Base-by-base conservation (phyloP, 352 stramenopile genomes). In the Plasmopara halstedii region DNA sequence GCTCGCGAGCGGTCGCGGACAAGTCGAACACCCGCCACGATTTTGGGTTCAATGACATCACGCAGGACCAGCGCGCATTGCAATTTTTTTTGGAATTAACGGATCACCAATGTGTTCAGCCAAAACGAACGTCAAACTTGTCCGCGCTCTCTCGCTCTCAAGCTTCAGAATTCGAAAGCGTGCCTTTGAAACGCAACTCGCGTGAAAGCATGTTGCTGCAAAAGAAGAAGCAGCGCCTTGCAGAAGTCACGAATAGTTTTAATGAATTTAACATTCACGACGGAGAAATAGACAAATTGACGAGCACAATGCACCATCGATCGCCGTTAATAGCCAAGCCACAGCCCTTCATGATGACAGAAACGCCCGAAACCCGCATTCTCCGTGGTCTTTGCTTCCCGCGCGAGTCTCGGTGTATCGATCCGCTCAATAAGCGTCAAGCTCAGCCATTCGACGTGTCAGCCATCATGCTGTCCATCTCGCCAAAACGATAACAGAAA, bases 381-480 rank as follows among this genome's bases (percentile, higher is more conserved):
- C 39, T 67, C 1, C 52, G 56, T 20, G 52, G 52, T 4, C 32
- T 59, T 17, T 58, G 56, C 53, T 61, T 62, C 15, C 45, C 50
- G 7, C 59, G 50, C 25, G 38, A 62, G 18, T 42, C 61, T 4
- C 42, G 49, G 19, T 70, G 47, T 32, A 66, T 67, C 35, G 53
- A 70, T 33, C 61, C 56, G 19, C 61, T 67, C 17, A 58, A 67
- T 36, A 70, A 70, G 57, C 51, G 61, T 11, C 52, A 58, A 23
- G 48, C 48, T 4, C 50, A 43, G 53, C 44, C 37, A 2, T 74
- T 76, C 46, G 69, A 80, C 57, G 62, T 80, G 56, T 67, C 53
- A 23, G 42, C 65, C 53, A 64, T 68, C 38, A 59, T 68, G 53
- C 54, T 80, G 45, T 62, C 55, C 27, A 51, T 69, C 36, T 69